Evolutionary conservation across 371 early-diverging fungal species (phyloP).

Genomic region (Mortierella sp.): DNA sequence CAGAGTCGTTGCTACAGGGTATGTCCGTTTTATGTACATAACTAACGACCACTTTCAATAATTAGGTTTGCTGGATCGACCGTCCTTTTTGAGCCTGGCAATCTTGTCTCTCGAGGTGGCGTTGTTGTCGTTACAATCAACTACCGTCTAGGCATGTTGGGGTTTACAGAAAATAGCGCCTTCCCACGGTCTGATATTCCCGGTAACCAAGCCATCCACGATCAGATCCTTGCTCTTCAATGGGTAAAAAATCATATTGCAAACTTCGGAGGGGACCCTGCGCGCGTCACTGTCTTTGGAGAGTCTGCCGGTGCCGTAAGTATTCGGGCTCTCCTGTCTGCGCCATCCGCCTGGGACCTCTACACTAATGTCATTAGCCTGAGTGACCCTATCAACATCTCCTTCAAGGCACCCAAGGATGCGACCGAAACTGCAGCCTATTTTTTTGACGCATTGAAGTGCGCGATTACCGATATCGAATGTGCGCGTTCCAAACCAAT

Average conservation of each 20-base stretch:
- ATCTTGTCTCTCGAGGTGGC: slow-evolving; percentile 50
- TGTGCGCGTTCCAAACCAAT: slow-evolving; percentile 36
- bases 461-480: slow-evolving; percentile 4
- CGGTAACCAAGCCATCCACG: slow-evolving; percentile 31
- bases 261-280: slow-evolving; percentile 63
- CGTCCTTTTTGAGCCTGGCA: slow-evolving; percentile 38
- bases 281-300: slow-evolving; percentile 60
- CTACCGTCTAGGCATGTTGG: slow-evolving; percentile 61
- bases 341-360: slow-evolving; percentile 31
- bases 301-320: slow-evolving; percentile 63
- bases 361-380: slow-evolving; percentile 37
- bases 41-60: background rate
- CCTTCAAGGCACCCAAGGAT: slow-evolving; percentile 11
- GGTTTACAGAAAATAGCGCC: slow-evolving; percentile 40
- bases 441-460: slow-evolving; percentile 25
- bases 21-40: background rate
- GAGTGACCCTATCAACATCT: slow-evolving; percentile 36
- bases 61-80: slow-evolving; percentile 25
- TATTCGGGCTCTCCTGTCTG: slow-evolving; percentile 40
- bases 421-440: slow-evolving; percentile 18
- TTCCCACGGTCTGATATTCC: slow-evolving; percentile 26
- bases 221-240: slow-evolving; percentile 53
- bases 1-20: background rate
- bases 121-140: slow-evolving; percentile 55
- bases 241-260: slow-evolving; percentile 65